These are phyloP conservation scores for Pachysandra terminalis DNA, from an alignment of 164 flowering plant species.

Conservation along the genomic window DNA sequence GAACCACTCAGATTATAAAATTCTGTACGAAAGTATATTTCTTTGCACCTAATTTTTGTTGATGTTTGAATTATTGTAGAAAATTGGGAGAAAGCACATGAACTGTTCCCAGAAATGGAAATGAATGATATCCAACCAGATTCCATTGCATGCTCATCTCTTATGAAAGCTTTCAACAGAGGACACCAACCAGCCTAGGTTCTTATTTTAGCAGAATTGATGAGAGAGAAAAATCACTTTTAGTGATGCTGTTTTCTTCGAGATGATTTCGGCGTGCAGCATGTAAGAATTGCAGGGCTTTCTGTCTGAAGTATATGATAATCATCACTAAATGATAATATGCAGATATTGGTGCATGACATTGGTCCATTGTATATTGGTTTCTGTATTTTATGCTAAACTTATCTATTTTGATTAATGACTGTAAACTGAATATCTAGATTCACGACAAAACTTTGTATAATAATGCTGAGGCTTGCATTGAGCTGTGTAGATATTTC, in stretches of 20 bases:
- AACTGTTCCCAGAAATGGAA: slow-evolving; percentile 76
- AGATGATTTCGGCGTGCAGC: slow-evolving; percentile 88
- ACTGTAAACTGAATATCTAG: too few relatives aligned
- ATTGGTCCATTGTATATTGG: not conserved
- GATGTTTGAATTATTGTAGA: slow-evolving; percentile 34
- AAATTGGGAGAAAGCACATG: slow-evolving; percentile 68
- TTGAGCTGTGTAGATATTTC: too few relatives aligned
- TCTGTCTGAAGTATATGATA: not conserved
- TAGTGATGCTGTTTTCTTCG: slow-evolving; percentile 64
- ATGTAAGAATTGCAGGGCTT: slow-evolving; percentile 46
- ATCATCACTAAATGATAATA: not conserved
- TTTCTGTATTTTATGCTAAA: not conserved
- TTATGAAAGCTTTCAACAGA: slow-evolving; percentile 83
- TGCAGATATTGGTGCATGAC: not conserved
- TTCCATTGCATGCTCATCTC: slow-evolving; percentile 76
- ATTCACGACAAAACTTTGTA: too few relatives aligned
- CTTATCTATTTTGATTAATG: too few relatives aligned
- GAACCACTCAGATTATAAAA: not conserved
- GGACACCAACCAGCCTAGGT: slow-evolving; percentile 77
- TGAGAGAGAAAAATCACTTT: slow-evolving; percentile 64
- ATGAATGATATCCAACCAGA: slow-evolving; percentile 60
- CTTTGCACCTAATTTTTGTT: not conserved
- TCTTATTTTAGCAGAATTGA: slow-evolving; percentile 52
- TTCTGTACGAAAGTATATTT: not conserved
- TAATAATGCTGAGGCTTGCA: too few relatives aligned